Base-by-base conservation (phyloP, 768 basidiomycete genomes). In the Suillus sp. region DNA sequence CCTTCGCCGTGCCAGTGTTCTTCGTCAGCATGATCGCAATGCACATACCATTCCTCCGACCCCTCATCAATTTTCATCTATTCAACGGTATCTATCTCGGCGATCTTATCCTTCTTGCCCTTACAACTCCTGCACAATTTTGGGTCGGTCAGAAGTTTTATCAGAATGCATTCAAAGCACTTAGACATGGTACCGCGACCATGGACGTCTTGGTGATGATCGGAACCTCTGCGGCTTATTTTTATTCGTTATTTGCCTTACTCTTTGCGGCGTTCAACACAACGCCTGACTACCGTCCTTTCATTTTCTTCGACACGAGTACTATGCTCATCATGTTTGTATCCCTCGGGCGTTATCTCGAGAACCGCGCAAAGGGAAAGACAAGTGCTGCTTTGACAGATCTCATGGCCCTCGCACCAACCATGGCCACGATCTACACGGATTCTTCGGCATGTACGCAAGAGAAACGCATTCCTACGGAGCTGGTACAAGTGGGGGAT, bases 261-360 rank as follows among this genome's bases (percentile, higher is more conserved):
- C 50, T 92, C 64, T 78, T 79, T 57, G 90, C 93, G 7, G 73
- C 82, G 4, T 83, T 89, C 75, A 86, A 87, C 70, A 75, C 81
- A 5, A 84, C 89, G 11, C 83, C 89, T 0, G 82, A 82, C 48
- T 93, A 83, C 72, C 89, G 86, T 22, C 96, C 97, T 2, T 85
- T 90, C 73, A 84, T 95, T 51, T 99, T 99, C 78, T 99, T 99
- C 79, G 97, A 99, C 78, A 99, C 97, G 1, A 97, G 94, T 71
- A 97, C 97, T 22, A 99, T 98, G 97, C 81, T 99, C 65, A 90
- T 99, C 83, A 92, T 90, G 79, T 99, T 99, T 74, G 91, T 99
- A 69, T 96, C 94, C 2, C 85, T 99, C 16, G 97, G 97, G 5
- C 88, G 97, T 30, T 97, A 90, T 78, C 84, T 99, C 56, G 97